Base-by-base conservation (phyloP, 345 rosid genomes). In the Chamaenerion angustifolium region DNA sequence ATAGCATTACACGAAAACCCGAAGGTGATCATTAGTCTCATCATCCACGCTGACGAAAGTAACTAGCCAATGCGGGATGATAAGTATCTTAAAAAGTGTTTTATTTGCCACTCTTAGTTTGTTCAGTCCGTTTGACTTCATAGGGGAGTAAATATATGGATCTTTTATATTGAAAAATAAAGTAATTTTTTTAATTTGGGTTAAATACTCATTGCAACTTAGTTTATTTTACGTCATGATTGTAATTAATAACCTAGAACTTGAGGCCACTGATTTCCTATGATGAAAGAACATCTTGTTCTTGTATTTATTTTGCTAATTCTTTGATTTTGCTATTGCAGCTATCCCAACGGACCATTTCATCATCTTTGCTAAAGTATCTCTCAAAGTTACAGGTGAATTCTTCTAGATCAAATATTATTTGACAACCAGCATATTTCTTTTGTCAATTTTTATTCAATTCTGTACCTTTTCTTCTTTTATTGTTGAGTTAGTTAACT, bases 281-380 rank as follows among this genome's bases (percentile, higher is more conserved):
- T 49, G 52, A 49, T 10, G 25, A 1, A 25, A 21, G 40, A 12
- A 31, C 40, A 19, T 43, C 4, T 10, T 40, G 16, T 12, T 55
- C 0, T n/a, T 11, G 17, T 43, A 12, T 50, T 49, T 56, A 53
- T 62, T 67, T 61, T 60, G 40, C 66, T 51, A 40, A 56, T 59
- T 25, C 17, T 55, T 37, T 45, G 27, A 52, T 55, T 55, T 54
- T 68, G 58, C 49, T 23, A 18, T 68, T 78, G 68, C 95, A 92
- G 96, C 96, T 92, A 59, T 84, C 95, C 57, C 96, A 88, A 56
- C 88, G 96, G 56, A 88, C 99, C 41, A 65, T 92, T 56, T 88
- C 99, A 10, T 79, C 95, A 66, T 80, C 96, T 49, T 73, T 92
- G 42, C 69, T 92, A 72, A 88, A 92, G 70, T 79, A 80, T 72